phyloP scores from a whole-genome alignment of 2,329 filamentous ascomycete genomes.

The Aspergillus bombycis region DNA sequence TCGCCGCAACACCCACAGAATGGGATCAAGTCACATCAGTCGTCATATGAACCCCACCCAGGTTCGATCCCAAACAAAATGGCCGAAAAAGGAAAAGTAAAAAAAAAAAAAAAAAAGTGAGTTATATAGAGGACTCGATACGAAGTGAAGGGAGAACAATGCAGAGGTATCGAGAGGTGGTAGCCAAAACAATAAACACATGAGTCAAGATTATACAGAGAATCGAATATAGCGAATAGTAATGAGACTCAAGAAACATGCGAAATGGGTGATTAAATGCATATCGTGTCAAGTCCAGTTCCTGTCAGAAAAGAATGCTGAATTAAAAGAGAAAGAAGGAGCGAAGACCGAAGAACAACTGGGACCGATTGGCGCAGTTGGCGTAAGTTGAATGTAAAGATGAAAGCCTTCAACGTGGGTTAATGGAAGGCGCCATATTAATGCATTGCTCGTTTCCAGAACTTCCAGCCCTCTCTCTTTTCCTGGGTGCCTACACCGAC shows the following conservation, averaged over 20 bases:
- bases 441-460: constrained; percentile 63
- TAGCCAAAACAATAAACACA: neutral
- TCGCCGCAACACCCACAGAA: neutral
- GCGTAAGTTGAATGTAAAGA: constrained; percentile 4
- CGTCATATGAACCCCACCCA: neutral
- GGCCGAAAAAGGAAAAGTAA: neutral
- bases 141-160: neutral
- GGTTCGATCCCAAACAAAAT: neutral
- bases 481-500: constrained; percentile 76
- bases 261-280: constrained; percentile 10
- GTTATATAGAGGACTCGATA: neutral
- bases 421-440: neutral
- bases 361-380: neutral
- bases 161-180: neutral
- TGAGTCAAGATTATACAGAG: constrained; percentile 16
- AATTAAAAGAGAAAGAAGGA: constrained; percentile 1
- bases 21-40: constrained; percentile 2
- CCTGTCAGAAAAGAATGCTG: neutral
- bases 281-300: constrained; percentile 9
- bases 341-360: neutral
- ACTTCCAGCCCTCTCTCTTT: constrained; percentile 81
- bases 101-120: neutral
- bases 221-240: constrained; percentile 11
- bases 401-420: neutral
- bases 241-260: constrained; percentile 5